Evolutionary conservation across 441 rosid species (phyloP), one percentile per base, ranked within the genome.

Genomic region (Syzygium syzygioides): DNA sequence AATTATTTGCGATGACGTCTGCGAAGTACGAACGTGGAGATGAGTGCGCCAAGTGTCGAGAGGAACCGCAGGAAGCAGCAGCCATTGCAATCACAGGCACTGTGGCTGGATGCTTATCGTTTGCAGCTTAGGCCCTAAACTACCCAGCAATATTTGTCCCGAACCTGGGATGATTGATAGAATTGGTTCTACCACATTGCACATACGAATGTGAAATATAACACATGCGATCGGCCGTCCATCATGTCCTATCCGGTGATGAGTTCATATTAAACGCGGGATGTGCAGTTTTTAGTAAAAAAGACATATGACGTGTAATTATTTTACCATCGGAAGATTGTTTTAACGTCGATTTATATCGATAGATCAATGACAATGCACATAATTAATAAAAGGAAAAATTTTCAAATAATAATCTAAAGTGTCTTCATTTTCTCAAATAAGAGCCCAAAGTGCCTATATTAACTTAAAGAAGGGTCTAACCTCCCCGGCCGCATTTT

Each of bases 181-280:
- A 37, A 37, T 23, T 10, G 62, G 14, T 57, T 57, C 5, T 68
- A 19, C 2, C 7, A 0, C 25, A 18, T 10, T 20, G 12, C 76
- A 30, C 76, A 30, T 30, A 30, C 30, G 23, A 41, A 64, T 18
- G 26, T 19, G 26, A 34, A 4, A 1, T 41, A 0, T 9, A 19
- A 19, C 34, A 14, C 48, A 0, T 3, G 14, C 14, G 7, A 34
- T 4, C 4, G 2, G 11, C 18, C 7, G 0, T 34, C 26, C 12
- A 34, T 34, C 32, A 19, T 37, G 4, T 68, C 4, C 26, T 34
- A 23, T 9, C 2, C 4, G 9, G 7, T 19, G 19, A 12, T 0
- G 4, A 68, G 79, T 19, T 68, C 28, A 3, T 19, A 71, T 34
- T 11, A 34, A 19, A 71, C 14, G 19, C 15, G 4, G 6, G 20